These are phyloP conservation scores for Pythium aquatile DNA, from an alignment of 352 stramenopile species.

Conservation along the genomic window DNA sequence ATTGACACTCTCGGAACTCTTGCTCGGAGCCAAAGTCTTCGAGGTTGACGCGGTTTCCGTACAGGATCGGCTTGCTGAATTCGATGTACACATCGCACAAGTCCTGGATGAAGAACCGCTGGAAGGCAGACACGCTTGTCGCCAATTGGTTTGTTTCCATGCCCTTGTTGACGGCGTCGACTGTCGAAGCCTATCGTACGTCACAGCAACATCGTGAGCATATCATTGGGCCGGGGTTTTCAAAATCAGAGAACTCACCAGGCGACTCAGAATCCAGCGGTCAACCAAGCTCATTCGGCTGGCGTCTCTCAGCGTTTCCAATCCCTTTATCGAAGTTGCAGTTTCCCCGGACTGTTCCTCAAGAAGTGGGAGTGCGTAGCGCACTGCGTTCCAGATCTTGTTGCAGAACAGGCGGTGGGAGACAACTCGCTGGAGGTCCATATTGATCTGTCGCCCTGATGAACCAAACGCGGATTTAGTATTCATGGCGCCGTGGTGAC, in stretches of 20 bases:
- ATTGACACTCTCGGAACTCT: constrained; percentile 58
- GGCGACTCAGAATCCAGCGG: constrained; percentile 82
- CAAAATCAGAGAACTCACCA: constrained; percentile 38
- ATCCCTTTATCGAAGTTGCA: not conserved
- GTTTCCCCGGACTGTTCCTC: constrained; percentile 20
- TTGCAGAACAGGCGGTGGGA: constrained; percentile 89
- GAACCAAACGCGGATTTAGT: not conserved
- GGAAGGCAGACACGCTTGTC: constrained; percentile 60
- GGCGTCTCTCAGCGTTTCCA: constrained; percentile 19
- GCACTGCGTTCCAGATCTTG: constrained; percentile 87
- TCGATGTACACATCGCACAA: constrained; percentile 89
- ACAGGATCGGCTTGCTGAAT: constrained; percentile 82
- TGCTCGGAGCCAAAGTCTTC: constrained; percentile 37
- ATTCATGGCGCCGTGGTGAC: not conserved
- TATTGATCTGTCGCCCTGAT: constrained; percentile 82
- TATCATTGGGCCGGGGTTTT: not conserved
- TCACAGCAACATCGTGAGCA: not conserved
- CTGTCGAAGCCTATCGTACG: constrained; percentile 20
- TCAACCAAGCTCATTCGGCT: constrained; percentile 61
- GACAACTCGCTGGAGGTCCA: constrained; percentile 83
- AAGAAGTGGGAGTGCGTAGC: constrained; percentile 69
- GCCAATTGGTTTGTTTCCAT: constrained; percentile 73
- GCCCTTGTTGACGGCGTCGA: constrained; percentile 58
- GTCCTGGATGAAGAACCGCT: constrained; percentile 85
- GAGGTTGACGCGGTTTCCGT: constrained; percentile 57